These are phyloP conservation scores for Murraya paniculata DNA, from an alignment of 345 rosid genomes.

Conservation along the genomic window DNA sequence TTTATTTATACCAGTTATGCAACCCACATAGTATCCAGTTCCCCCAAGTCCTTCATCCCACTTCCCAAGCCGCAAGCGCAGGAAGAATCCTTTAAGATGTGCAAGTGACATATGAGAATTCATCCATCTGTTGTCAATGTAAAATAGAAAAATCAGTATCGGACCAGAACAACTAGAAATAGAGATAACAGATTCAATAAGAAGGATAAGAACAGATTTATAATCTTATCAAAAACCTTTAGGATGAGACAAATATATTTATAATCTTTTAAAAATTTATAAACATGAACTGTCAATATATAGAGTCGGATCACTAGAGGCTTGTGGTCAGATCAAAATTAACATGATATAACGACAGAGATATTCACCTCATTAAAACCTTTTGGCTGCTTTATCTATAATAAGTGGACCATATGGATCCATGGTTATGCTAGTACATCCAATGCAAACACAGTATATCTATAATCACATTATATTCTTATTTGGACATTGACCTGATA, in stretches of 20 bases:
- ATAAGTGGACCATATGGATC: not conserved
- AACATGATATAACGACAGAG: not conserved
- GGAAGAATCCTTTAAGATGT: slow-evolving; percentile 66
- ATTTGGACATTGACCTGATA: too few relatives aligned
- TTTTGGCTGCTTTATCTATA: not conserved
- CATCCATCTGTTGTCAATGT: slow-evolving; percentile 51
- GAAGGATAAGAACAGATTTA: too few relatives aligned
- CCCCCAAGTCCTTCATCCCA: slow-evolving; percentile 72
- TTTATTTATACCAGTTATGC: slow-evolving; percentile 55
- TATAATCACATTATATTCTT: not conserved
- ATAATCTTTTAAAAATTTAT: too few relatives aligned
- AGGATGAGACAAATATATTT: too few relatives aligned
- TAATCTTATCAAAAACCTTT: too few relatives aligned
- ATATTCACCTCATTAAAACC: not conserved
- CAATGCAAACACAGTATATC: not conserved
- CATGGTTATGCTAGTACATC: not conserved
- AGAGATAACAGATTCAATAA: not conserved
- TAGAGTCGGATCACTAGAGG: not conserved
- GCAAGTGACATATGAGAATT: slow-evolving; percentile 40
- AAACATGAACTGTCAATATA: too few relatives aligned
- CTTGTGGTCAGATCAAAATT: not conserved
- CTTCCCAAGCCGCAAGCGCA: slow-evolving; percentile 81
- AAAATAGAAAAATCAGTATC: not conserved
- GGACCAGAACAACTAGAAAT: not conserved
- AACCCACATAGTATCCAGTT: slow-evolving; percentile 72